phyloP scores from a whole-genome alignment of 495 filamentous ascomycete species.

The Penicillium daleae region DNA sequence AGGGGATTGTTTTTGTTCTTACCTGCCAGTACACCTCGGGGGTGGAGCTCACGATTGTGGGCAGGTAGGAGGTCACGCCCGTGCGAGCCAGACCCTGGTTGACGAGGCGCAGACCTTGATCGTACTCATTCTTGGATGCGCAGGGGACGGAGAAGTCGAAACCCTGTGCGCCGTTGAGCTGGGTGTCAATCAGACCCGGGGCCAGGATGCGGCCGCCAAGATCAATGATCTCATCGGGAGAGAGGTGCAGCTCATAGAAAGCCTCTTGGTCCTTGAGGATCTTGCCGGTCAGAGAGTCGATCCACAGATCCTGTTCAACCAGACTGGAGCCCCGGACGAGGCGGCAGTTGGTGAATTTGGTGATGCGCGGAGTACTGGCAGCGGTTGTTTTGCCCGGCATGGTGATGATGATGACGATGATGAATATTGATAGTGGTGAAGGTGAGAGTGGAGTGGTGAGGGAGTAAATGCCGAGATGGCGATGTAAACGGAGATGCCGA shows the following conservation, averaged over 20 bases:
- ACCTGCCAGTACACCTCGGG: constrained; percentile 70
- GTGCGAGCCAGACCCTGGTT: constrained; percentile 71
- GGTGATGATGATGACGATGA: constrained; percentile 8
- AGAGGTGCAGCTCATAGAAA: constrained; percentile 70
- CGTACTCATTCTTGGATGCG: constrained; percentile 63
- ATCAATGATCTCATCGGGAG: constrained; percentile 61
- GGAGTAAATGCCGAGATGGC: not conserved
- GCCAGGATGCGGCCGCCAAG: constrained; percentile 77
- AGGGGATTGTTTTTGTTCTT: not conserved
- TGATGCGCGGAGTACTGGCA: constrained; percentile 53
- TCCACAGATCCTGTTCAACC: constrained; percentile 76
- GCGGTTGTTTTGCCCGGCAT: constrained; percentile 47
- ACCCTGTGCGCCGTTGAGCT: constrained; percentile 83
- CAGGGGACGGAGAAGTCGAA: constrained; percentile 82
- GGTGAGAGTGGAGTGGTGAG: not conserved
- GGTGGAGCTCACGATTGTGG: constrained; percentile 70
- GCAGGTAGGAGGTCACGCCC: constrained; percentile 83
- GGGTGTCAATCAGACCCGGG: constrained; percentile 82
- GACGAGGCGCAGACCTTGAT: constrained; percentile 64
- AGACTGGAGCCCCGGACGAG: constrained; percentile 65
- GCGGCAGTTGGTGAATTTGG: constrained; percentile 83
- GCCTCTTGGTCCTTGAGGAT: constrained; percentile 73
- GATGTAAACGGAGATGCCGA: not conserved
- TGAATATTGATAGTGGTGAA: not conserved
- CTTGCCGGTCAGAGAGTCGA: constrained; percentile 73